phyloP scores from a whole-genome alignment of 805 yeast species.

The Kodamaea laetipori region DNA sequence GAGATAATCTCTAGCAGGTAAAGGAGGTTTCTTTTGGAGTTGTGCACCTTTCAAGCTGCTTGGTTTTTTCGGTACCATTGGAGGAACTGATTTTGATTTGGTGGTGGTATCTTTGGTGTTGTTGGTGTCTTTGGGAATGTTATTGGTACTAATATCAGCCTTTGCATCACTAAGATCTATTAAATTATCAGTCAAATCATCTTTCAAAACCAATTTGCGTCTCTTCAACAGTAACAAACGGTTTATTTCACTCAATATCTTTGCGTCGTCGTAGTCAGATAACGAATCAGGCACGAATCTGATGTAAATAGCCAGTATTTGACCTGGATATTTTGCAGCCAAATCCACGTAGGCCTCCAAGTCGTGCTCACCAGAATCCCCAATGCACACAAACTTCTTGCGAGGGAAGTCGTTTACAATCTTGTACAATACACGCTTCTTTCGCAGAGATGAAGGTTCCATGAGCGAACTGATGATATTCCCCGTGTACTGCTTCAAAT shows the following conservation, averaged over 20 bases:
- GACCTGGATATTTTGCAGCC: constrained; percentile 61
- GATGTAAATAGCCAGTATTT: constrained; percentile 73
- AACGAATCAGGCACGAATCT: constrained; percentile 73
- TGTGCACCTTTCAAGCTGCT: constrained; percentile 33
- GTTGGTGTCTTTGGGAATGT: neutral
- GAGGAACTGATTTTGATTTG: constrained; percentile 13
- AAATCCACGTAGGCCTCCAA: constrained; percentile 84
- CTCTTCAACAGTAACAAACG: constrained; percentile 21
- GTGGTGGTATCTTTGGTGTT: no score
- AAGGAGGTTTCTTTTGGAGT: constrained; percentile 30
- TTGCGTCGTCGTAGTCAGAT: constrained; percentile 51
- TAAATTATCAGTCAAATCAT: constrained; percentile 23
- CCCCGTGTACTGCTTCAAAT: constrained; percentile 85
- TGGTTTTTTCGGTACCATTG: constrained; percentile 54
- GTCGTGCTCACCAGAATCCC: constrained; percentile 96
- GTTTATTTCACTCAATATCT: constrained; percentile 33
- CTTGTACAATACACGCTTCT: constrained; percentile 62
- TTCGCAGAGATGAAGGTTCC: constrained; percentile 85
- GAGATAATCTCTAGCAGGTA: constrained; percentile 23
- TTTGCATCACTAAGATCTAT: constrained; percentile 33
- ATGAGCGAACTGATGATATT: constrained; percentile 76
- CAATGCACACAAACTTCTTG: constrained; percentile 79
- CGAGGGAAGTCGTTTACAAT: constrained; percentile 73
- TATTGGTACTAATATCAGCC: neutral
- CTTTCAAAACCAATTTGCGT: constrained; percentile 12